A percentile compares a stretch with the other conserved stretches of the same genome.
Conservation (phyloP, 2,329 filamentous ascomycete species). For the Trichoderma pleuroti region DNA sequence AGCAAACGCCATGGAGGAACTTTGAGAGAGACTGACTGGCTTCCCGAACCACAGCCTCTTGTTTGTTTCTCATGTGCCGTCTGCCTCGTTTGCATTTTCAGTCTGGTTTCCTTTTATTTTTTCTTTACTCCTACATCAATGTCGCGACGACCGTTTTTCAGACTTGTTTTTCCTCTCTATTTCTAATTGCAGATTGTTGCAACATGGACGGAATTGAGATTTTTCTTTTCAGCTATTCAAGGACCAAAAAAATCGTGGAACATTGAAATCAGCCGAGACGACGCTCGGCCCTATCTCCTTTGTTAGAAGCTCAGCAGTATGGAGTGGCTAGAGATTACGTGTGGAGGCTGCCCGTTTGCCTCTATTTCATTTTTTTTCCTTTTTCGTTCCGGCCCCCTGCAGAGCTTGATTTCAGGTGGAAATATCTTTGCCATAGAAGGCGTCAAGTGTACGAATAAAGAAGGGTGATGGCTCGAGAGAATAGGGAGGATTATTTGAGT, state of each 20-base stretch:
- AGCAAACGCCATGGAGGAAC: too few species aligned
- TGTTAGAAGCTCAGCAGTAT: not conserved
- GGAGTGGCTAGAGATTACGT: not conserved
- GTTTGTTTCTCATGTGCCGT: not conserved
- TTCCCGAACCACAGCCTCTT: not conserved
- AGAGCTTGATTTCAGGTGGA: not conserved
- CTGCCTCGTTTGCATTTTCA: conserved; percentile 7
- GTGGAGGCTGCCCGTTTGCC: not conserved
- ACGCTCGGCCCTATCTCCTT: not conserved
- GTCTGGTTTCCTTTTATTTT: not conserved
- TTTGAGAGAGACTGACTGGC: not conserved
- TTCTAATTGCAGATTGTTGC: not conserved
- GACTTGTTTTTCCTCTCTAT: not conserved
- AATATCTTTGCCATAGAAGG: conserved; percentile 13
- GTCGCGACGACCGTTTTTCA: conserved; percentile 3
- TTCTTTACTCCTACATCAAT: conserved; percentile 1
- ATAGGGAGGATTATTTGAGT: conserved; percentile 21
- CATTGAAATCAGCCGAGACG: not conserved
- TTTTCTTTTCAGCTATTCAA: not conserved
- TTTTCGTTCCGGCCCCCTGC: not conserved
- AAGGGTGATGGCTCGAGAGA: conserved; percentile 24
- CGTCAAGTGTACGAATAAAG: conserved; percentile 24
- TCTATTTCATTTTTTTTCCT: not conserved
- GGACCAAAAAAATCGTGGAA: not conserved
- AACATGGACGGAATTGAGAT: not conserved